A percentile compares a stretch with the other conserved stretches of the same genome.
Conservation (phyloP, 148 eudicot species). For the Persicaria tinctoria region DNA sequence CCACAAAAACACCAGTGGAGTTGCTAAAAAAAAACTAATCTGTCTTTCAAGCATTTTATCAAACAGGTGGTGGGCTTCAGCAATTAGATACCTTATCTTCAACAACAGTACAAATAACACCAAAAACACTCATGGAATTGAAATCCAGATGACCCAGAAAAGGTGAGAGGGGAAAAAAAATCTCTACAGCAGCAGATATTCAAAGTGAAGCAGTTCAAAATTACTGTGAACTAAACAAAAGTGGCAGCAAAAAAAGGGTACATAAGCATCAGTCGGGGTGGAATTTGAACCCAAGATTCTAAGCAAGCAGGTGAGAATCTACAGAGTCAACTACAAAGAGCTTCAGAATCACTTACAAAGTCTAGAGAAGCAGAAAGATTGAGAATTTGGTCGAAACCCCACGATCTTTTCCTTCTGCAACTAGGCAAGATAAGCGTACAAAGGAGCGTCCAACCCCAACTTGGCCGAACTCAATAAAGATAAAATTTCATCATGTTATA, state of each 20-base stretch:
- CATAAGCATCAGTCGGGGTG: neutral
- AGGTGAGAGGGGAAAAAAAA: neutral
- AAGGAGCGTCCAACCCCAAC: no score
- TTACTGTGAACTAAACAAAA: no score
- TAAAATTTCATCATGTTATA: no score
- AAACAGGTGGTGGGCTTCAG: neutral
- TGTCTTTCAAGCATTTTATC: conserved; percentile 3
- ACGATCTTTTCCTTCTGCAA: no score
- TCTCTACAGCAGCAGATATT: neutral
- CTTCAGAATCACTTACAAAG: conserved; percentile 1
- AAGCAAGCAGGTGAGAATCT: neutral
- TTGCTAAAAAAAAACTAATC: neutral
- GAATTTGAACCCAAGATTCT: neutral
- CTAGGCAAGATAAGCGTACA: no score
- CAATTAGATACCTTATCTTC: conserved; percentile 4
- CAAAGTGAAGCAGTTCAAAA: no score
- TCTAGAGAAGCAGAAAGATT: neutral
- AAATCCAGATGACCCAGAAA: neutral
- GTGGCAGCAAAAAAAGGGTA: neutral
- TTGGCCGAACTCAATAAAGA: no score
- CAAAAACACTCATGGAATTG: neutral
- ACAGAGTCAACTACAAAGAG: neutral
- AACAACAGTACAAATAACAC: neutral
- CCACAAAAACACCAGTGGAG: neutral
- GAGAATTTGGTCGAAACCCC: no score